phyloP scores from a whole-genome alignment of 345 rosid species.

The Eutrema yunnanense region DNA sequence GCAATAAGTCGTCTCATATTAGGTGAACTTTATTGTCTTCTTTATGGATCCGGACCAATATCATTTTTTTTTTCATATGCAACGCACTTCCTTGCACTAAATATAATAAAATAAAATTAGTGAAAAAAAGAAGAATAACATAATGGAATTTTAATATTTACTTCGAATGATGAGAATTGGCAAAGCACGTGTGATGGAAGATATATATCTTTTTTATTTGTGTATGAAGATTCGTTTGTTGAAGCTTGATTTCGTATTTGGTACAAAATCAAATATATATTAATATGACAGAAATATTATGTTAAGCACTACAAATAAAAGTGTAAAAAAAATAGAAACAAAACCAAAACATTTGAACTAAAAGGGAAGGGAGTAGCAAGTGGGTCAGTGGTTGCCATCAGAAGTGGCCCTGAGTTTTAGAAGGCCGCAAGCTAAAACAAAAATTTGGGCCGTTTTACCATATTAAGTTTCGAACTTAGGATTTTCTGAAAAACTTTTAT shows the following conservation, averaged over 20 bases:
- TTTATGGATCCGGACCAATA: conserved; percentile 15
- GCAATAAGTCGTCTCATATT: conserved; percentile 17
- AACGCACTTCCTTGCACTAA: background rate
- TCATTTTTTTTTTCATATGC: background rate
- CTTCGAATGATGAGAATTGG: background rate
- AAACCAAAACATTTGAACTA: background rate
- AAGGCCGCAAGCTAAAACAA: too few relatives aligned
- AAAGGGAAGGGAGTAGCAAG: background rate
- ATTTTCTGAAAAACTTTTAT: too few relatives aligned
- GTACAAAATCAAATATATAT: background rate
- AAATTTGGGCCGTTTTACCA: too few relatives aligned
- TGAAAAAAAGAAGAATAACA: background rate
- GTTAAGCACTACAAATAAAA: background rate
- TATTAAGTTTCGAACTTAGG: too few relatives aligned
- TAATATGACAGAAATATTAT: background rate
- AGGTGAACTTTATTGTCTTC: conserved; percentile 22
- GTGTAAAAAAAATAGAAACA: background rate
- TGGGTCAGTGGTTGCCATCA: too few relatives aligned
- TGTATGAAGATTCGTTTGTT: background rate
- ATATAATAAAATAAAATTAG: background rate
- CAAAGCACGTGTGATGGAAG: background rate
- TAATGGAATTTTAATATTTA: background rate
- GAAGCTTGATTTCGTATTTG: background rate
- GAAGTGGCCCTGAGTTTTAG: too few relatives aligned
- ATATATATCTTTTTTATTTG: too few relatives aligned